Conservation (phyloP, 2,329 filamentous ascomycete genomes). For the Ophiostoma sp. region DNA sequence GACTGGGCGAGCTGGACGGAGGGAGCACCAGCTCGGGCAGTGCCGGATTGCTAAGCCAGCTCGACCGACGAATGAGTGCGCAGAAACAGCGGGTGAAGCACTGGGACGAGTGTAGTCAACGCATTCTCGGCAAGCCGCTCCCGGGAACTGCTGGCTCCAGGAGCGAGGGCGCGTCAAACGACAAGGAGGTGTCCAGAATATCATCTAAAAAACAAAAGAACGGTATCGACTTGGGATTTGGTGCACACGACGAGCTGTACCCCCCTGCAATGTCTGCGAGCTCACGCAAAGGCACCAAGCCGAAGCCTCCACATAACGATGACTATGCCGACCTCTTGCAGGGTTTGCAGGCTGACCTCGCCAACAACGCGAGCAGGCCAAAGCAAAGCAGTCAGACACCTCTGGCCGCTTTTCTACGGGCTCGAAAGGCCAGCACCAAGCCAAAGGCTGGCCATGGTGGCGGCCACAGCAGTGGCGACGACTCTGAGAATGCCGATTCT, state of each 20-base stretch:
- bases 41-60: conserved; percentile 60
- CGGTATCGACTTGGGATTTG: conserved; percentile 52
- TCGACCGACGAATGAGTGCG: conserved; percentile 61
- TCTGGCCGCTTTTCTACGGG: conserved; percentile 19
- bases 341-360: conserved; percentile 41
- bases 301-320: background rate
- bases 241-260: conserved; percentile 46
- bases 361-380: conserved; percentile 18
- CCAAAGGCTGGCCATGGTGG: background rate
- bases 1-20: conserved; percentile 52
- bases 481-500: conserved; percentile 34
- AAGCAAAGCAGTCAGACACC: conserved; percentile 8
- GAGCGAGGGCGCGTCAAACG: background rate
- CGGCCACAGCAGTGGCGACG: background rate
- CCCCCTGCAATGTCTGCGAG: conserved; percentile 33
- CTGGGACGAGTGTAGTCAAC: conserved; percentile 65
- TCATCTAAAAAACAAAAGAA: conserved; percentile 29
- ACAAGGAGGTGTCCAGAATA: background rate
- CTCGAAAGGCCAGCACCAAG: conserved; percentile 9
- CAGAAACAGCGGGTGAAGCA: conserved; percentile 64
- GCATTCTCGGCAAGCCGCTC: conserved; percentile 37
- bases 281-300: conserved; percentile 29
- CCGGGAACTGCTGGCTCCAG: background rate
- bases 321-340: conserved; percentile 44
- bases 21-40: conserved; percentile 25